Percentiles rank a stretch among this genome's conserved stretches.
phyloP scores from a whole-genome alignment of 2,329 filamentous ascomycete genomes.

The Phialophora tarda region DNA sequence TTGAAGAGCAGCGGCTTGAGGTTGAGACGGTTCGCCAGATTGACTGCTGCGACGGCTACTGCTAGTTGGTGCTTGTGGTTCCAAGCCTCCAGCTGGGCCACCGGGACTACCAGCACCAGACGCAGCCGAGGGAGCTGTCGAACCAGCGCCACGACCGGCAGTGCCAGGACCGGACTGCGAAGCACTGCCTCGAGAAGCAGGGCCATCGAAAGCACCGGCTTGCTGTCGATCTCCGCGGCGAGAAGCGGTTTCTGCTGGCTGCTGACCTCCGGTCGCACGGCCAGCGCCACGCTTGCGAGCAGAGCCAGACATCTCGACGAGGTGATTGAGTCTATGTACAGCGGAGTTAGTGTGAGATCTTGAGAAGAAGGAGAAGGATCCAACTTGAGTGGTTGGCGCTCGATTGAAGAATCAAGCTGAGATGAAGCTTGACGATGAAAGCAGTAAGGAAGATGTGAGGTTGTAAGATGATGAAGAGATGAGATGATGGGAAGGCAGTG shows the following conservation, averaged over 20 bases:
- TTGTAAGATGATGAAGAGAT: slow-evolving; percentile 2
- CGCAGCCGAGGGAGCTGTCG: slow-evolving; percentile 25
- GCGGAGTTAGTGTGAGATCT: slow-evolving; percentile 16
- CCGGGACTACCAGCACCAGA: slow-evolving; percentile 29
- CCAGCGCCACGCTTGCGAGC: slow-evolving; percentile 37
- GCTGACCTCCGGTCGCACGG: slow-evolving; percentile 39
- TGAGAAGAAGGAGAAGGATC: background rate
- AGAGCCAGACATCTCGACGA: slow-evolving; percentile 36
- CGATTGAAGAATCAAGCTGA: slow-evolving; percentile 3
- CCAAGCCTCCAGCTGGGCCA: slow-evolving; percentile 25
- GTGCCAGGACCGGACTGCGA: slow-evolving; percentile 33
- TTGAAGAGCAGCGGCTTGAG: slow-evolving; percentile 14
- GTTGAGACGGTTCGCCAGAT: slow-evolving; percentile 22
- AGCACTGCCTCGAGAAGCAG: slow-evolving; percentile 37
- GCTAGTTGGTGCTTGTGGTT: slow-evolving; percentile 15
- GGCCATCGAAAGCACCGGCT: slow-evolving; percentile 38
- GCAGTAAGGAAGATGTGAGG: slow-evolving; percentile 3
- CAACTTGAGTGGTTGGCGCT: background rate
- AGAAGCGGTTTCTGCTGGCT: slow-evolving; percentile 43
- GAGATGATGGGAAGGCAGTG: background rate
- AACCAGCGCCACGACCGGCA: slow-evolving; percentile 23
- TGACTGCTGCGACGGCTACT: slow-evolving; percentile 24
- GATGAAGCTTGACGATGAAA: background rate
- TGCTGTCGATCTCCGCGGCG: slow-evolving; percentile 32
- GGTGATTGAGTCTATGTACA: slow-evolving; percentile 9